Conservation (phyloP, 176 grass and related monocot species). For the Oryza rufipogon region DNA sequence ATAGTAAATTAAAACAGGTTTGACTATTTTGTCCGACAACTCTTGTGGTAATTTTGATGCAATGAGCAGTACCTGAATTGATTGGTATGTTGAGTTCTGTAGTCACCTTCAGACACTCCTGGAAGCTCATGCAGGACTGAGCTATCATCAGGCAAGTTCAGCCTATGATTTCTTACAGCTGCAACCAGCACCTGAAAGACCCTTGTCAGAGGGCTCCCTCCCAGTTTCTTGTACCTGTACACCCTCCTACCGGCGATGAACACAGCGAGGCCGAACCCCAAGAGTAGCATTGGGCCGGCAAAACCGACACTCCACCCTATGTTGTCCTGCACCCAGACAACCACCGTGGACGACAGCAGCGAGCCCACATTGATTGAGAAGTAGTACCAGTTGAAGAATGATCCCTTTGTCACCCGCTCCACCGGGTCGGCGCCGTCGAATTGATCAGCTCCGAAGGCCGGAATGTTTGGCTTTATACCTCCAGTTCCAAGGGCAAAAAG, state of each 20-base stretch:
- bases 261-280: not conserved
- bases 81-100: too few species aligned
- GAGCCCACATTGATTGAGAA: slow-evolving; percentile 36
- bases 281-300: not conserved
- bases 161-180: too few species aligned
- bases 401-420: slow-evolving; percentile 39
- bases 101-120: too few species aligned
- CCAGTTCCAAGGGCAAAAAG: slow-evolving; percentile 35
- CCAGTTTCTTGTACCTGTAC: slow-evolving; percentile 13
- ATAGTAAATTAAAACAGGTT: too few species aligned
- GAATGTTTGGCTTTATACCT: slow-evolving; percentile 50
- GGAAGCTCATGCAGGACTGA: too few species aligned
- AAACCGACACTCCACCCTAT: slow-evolving; percentile 46
- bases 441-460: slow-evolving; percentile 46
- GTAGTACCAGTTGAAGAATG: slow-evolving; percentile 61
- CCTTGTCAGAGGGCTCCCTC: slow-evolving; percentile 44
- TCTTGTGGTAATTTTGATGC: too few species aligned
- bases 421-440: slow-evolving; percentile 42
- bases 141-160: too few species aligned
- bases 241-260: slow-evolving; percentile 22
- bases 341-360: slow-evolving; percentile 26
- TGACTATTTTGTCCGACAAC: too few species aligned
- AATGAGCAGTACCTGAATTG: too few species aligned
- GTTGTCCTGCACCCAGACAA: slow-evolving; percentile 57
- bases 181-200: too few species aligned